Conservation (phyloP, 1,284 basidiomycete species). For the Agroathelia rolfsii region DNA sequence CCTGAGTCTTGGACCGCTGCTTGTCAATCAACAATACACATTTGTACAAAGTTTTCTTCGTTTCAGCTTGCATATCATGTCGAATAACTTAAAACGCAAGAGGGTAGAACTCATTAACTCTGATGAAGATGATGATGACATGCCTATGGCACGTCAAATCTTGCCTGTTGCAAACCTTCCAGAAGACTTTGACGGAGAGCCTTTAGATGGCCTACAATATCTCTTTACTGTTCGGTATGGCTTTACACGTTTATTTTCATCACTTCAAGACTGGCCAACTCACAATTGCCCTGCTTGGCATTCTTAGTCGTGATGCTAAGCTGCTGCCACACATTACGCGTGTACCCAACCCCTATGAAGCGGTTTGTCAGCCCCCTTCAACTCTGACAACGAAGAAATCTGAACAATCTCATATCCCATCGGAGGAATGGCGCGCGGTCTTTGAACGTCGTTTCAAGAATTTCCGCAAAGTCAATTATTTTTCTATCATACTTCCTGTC, state of each 20-base stretch:
- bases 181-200: slow-evolving; percentile 49
- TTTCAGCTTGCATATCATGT: no score
- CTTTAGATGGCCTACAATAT: slow-evolving; percentile 69
- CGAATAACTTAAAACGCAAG: slow-evolving; percentile 46
- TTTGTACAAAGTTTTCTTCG: no score
- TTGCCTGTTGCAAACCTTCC: slow-evolving; percentile 70
- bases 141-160: slow-evolving; percentile 48
- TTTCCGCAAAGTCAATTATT: slow-evolving; percentile 44
- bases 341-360: slow-evolving; percentile 57
- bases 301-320: slow-evolving; percentile 54
- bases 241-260: slow-evolving; percentile 7
- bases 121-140: slow-evolving; percentile 38
- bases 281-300: neutral
- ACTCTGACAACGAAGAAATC: slow-evolving; percentile 13
- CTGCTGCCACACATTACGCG: slow-evolving; percentile 50
- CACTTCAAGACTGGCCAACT: slow-evolving; percentile 8
- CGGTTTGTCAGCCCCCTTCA: slow-evolving; percentile 12
- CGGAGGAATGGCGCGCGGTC: slow-evolving; percentile 49
- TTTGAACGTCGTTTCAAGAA: slow-evolving; percentile 53
- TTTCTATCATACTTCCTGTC: slow-evolving; percentile 1
- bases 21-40: no score
- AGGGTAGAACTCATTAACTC: slow-evolving; percentile 31
- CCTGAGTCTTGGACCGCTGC: no score
- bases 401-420: slow-evolving; percentile 37
- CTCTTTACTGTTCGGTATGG: slow-evolving; percentile 68